phyloP scores from a whole-genome alignment of 352 stramenopile genomes.

The Pythium dissotocum region DNA sequence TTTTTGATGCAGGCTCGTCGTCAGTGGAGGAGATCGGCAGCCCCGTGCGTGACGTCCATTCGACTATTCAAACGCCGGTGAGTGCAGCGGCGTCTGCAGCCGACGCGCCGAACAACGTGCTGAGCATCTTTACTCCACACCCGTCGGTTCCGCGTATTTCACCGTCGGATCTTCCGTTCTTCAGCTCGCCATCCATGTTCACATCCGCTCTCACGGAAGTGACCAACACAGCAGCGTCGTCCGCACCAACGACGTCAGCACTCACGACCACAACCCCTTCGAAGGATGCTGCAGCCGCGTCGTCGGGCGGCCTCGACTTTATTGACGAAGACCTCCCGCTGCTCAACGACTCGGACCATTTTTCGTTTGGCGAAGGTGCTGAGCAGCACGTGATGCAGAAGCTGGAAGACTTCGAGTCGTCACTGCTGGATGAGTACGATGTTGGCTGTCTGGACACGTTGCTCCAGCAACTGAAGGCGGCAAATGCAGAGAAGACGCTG shows the following conservation, averaged over 20 bases:
- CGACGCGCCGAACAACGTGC: constrained; percentile 49
- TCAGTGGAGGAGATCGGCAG: constrained; percentile 56
- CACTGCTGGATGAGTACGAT: constrained; percentile 86
- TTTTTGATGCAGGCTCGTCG: constrained; percentile 31
- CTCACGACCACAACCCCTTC: constrained; percentile 7
- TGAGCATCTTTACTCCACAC: constrained; percentile 76
- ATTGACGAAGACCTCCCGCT: constrained; percentile 76
- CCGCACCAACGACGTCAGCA: constrained; percentile 9
- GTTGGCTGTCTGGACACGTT: constrained; percentile 83
- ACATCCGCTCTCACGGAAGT: constrained; percentile 16
- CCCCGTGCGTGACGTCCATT: constrained; percentile 30
- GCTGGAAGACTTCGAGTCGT: constrained; percentile 86
- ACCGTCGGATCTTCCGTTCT: not conserved
- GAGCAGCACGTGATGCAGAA: constrained; percentile 88
- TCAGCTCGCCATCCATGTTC: constrained; percentile 2
- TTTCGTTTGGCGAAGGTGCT: constrained; percentile 66
- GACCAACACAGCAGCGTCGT: not conserved
- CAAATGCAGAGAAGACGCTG: constrained; percentile 40
- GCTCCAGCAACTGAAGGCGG: constrained; percentile 74
- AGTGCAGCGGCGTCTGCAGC: constrained; percentile 3
- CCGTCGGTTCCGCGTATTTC: constrained; percentile 16
- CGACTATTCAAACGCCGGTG: constrained; percentile 38
- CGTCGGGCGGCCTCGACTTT: constrained; percentile 42
- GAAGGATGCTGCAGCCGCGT: not conserved
- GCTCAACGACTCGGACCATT: constrained; percentile 67